Conservation (phyloP, 176 grass and related monocot species). For the Avena atlantica region DNA sequence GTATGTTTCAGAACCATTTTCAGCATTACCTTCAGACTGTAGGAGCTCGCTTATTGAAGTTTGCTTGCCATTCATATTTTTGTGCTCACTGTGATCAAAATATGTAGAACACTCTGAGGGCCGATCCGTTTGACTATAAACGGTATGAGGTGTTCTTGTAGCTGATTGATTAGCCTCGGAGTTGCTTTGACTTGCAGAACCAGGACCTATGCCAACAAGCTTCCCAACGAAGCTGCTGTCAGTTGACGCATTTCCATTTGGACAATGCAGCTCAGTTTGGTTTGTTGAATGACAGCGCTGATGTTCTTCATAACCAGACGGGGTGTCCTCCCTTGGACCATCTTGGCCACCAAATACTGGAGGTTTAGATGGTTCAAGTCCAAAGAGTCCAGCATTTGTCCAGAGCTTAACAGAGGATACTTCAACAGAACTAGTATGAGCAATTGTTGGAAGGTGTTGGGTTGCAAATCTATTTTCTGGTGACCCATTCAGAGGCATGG, state of each 20-base stretch:
- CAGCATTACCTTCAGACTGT: slow-evolving; percentile 49
- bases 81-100: slow-evolving; percentile 36
- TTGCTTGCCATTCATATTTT: slow-evolving; percentile 52
- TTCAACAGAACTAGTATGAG: slow-evolving; percentile 45
- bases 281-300: slow-evolving; percentile 35
- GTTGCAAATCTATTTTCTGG: slow-evolving; percentile 33
- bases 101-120: slow-evolving; percentile 47
- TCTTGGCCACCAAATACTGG: slow-evolving; percentile 63
- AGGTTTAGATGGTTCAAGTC: slow-evolving; percentile 95
- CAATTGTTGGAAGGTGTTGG: slow-evolving; percentile 37
- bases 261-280: slow-evolving; percentile 27
- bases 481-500: slow-evolving; percentile 16
- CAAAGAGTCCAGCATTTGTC: slow-evolving; percentile 99
- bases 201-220: slow-evolving; percentile 45
- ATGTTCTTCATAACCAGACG: slow-evolving; percentile 47
- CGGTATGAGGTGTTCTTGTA: slow-evolving; percentile 34
- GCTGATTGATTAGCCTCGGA: slow-evolving; percentile 46
- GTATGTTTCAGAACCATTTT: slow-evolving; percentile 37
- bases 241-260: slow-evolving; percentile 44
- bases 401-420: slow-evolving; percentile 79
- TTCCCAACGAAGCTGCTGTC: slow-evolving; percentile 51
- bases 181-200: slow-evolving; percentile 42
- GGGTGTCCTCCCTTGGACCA: slow-evolving; percentile 49
- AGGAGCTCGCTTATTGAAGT: slow-evolving; percentile 58
- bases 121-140: slow-evolving; percentile 45